A percentile compares a stretch with the other conserved stretches of the same genome.
Evolutionary conservation across 306 rosid genomes (phyloP).

Genomic region (Cajanus cajan): DNA sequence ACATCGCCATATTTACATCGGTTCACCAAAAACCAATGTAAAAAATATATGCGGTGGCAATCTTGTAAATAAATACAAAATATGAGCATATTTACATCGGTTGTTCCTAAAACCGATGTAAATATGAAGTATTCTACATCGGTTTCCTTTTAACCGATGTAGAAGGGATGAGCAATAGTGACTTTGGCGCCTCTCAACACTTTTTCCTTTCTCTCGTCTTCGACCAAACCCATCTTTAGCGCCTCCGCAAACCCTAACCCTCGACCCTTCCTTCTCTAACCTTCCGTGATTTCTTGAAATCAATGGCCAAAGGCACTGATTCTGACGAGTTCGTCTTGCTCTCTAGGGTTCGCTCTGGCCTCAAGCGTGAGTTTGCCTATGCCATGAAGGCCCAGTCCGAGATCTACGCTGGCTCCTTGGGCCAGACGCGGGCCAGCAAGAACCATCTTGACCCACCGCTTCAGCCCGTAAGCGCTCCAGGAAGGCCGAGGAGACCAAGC

Average conservation of each 20-base stretch:
- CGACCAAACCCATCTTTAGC: not conserved
- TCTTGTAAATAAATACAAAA: no score
- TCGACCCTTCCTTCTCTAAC: not conserved
- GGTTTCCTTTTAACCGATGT: no score
- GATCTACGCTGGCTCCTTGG: constrained; percentile 32
- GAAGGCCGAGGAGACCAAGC: not conserved
- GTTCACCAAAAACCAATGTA: no score
- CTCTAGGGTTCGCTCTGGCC: constrained; percentile 64
- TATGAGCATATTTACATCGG: no score
- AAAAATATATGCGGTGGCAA: no score
- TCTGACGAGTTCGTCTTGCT: constrained; percentile 60
- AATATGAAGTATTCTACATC: no score
- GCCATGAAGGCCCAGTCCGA: constrained; percentile 48
- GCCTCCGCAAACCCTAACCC: constrained; percentile 32
- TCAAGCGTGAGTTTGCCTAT: constrained; percentile 39
- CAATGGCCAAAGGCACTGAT: constrained; percentile 88
- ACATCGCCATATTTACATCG: no score
- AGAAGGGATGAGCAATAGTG: no score
- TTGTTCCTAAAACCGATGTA: no score
- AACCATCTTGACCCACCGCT: constrained; percentile 9
- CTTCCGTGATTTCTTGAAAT: no score
- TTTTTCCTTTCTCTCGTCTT: not conserved
- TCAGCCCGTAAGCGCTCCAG: constrained; percentile 11
- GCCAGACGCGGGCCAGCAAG: constrained; percentile 35
- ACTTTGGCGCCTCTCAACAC: no score